Base-by-base conservation (phyloP, 129 eudicot genomes). In the Logfia minima region DNA sequence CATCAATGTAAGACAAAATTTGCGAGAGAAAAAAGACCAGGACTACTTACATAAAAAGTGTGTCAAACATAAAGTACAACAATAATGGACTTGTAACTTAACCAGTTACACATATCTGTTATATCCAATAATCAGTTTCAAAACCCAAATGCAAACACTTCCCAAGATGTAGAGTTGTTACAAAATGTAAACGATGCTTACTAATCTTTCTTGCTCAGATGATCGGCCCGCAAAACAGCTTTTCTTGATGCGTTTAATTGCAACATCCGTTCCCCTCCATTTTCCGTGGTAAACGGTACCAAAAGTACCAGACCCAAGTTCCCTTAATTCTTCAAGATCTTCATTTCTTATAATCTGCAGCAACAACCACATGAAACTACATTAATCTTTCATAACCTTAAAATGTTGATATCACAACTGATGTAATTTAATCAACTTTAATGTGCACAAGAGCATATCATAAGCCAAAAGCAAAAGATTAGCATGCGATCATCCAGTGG, bases 181-280 rank as follows among this genome's bases (percentile, higher is more conserved):
- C 2, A 31, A 53, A 8, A 73, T 37, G 29, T 4, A 24, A 71
- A 55, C 18, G 52, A 61, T 8, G 34, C 68, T 67, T 85, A 93
- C 97, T 96, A 90, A 62, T 85, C 97, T 85, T 83, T 90, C 98
- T 89, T 90, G 91, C 84, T 93, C 98, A 37, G 98, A 93, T 79
- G 90, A 90, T 63, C 88, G 85, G 58, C 97, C 97, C 4, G 88
- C 88, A 85, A 93, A 93, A 83, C 96, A 93, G 81, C 92, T 90
- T 70, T 90, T 90, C 83, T 88, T 93, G 65, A 93, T 90, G 78
- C 98, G 85, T 55, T 93, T 93, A 29, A 93, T 93, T 32, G 98
- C 98, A 56, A 93, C 98, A 85, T 93, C 98, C 19, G 96, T 83
- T 79, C 98, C 98, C 71, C 96, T 93, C 98, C 98, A 93, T 83